Evolutionary conservation across 805 yeast genomes (phyloP), one percentile per base, ranked within the genome.

Genomic region (Yamadazyma akitaensis): DNA sequence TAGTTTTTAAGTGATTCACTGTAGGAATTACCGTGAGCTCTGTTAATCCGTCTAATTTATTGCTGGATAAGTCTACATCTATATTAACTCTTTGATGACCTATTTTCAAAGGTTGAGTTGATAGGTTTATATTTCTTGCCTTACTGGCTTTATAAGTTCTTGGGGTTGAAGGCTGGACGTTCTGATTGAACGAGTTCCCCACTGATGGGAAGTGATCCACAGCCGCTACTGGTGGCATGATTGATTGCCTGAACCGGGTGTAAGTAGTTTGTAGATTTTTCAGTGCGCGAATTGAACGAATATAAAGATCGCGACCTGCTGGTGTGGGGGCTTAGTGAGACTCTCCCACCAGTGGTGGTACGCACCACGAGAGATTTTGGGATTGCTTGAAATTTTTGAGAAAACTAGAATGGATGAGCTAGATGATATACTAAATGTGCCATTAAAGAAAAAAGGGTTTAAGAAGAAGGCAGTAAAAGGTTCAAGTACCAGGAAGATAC

Each of bases 11-110:
- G 1, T 71, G 57, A 17, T 82, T 68, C 43, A 82, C 79, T 13
- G 80, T 68, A 0, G 99, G 97, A 14, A 87, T 73, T 2, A 91
- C 72, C 1, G 94, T 85, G 28, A 94, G 67, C 59, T 91, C 97
- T 0, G 97, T 89, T 53, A 79, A 75, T 13, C 98, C 99, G 0
- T 58, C 60, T 5, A 90, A 67, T 17, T 68, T 57, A 51, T 78
- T 75, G 14, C 73, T 70, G n/a, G 81, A 76, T 37, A 91, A 68
- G 61, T 90, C 96, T 3, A 92, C 80, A 60, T 91, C 96, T 16
- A 92, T 66, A 21, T 79, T 76, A 12, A 92, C 86, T 54, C 85
- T 78, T 63, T 92, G 97, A 62, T 90, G 96, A 4, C 92, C 90
- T 18, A 92, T 77, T 56, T 78, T 82, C 62, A 87, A 81, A n/a